Conservation (phyloP, 2,329 filamentous ascomycete genomes). For the Myrmaecium sp. region DNA sequence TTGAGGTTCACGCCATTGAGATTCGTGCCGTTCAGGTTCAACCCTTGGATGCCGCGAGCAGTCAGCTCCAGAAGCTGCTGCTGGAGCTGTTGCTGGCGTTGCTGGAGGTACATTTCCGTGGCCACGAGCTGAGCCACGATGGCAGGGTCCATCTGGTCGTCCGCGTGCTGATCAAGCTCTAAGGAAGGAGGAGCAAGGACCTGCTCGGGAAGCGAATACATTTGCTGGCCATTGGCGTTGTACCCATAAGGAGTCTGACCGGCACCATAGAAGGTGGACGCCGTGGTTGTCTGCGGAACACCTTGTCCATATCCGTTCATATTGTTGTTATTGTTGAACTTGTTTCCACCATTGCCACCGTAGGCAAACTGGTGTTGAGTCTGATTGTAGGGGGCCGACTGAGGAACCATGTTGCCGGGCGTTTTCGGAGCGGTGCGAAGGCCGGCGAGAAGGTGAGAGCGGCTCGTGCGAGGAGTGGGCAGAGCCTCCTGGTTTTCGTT, state of each 20-base stretch:
- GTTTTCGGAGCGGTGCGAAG: slow-evolving; percentile 89
- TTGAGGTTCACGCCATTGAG: slow-evolving; percentile 78
- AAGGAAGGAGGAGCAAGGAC: slow-evolving; percentile 71
- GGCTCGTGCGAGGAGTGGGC: slow-evolving; percentile 79
- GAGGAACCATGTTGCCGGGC: slow-evolving; percentile 48
- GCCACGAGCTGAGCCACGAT: slow-evolving; percentile 78
- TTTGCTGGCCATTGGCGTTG: slow-evolving; percentile 34
- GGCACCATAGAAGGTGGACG: slow-evolving; percentile 32
- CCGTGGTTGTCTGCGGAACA: slow-evolving; percentile 43
- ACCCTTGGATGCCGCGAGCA: slow-evolving; percentile 64
- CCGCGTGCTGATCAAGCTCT: slow-evolving; percentile 47
- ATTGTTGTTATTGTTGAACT: slow-evolving; percentile 17
- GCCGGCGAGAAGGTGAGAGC: slow-evolving; percentile 84
- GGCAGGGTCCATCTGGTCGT: slow-evolving; percentile 66
- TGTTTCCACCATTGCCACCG: slow-evolving; percentile 14
- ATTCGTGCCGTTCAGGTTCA: slow-evolving; percentile 45
- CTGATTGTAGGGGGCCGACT: slow-evolving; percentile 44
- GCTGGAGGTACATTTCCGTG: slow-evolving; percentile 80
- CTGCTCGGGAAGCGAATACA: slow-evolving; percentile 65
- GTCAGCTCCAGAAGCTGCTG: slow-evolving; percentile 80
- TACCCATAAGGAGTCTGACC: slow-evolving; percentile 25
- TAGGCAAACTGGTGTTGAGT: slow-evolving; percentile 31
- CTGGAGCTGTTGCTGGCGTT: slow-evolving; percentile 88
- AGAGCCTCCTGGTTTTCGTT: slow-evolving; percentile 50
- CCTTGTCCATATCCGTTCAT: slow-evolving; percentile 26